Evolutionary conservation across 805 yeast genomes (phyloP).

Genomic region (Groenewaldozyma salmanticensis): DNA sequence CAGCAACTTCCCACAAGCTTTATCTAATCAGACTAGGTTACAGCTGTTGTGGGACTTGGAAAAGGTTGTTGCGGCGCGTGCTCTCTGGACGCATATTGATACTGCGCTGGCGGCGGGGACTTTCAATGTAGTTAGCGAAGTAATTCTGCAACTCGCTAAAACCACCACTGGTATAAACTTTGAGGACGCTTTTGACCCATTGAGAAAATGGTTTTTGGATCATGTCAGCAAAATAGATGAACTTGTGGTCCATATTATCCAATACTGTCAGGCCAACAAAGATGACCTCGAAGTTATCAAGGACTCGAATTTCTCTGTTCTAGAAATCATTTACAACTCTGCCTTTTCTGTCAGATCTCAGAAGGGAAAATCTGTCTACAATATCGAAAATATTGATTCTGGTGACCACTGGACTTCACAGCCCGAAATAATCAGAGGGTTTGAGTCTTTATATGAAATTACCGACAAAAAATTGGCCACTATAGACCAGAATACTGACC

Average conservation of each 20-base stretch:
- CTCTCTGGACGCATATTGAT: slow-evolving; percentile 29
- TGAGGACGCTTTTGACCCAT: slow-evolving; percentile 7
- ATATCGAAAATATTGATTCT: slow-evolving; percentile 5
- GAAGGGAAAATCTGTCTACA: slow-evolving; percentile 10
- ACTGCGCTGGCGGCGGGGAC: slow-evolving; percentile 2
- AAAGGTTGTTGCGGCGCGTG: slow-evolving; percentile 39
- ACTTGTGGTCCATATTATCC: slow-evolving; percentile 3
- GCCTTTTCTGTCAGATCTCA: slow-evolving; percentile 13
- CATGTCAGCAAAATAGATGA: slow-evolving; percentile 7
- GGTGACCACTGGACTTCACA: slow-evolving; percentile 23
- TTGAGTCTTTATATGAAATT: slow-evolving; percentile 18
- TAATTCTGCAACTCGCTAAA: slow-evolving; percentile 11
- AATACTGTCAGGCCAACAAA: not conserved
- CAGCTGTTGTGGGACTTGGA: slow-evolving; percentile 33
- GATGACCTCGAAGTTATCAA: slow-evolving; percentile 5
- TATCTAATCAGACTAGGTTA: slow-evolving; percentile 33
- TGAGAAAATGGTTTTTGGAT: slow-evolving; percentile 15
- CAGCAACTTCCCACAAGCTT: slow-evolving; percentile 33
- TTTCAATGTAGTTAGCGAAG: slow-evolving; percentile 3
- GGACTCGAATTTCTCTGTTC: slow-evolving; percentile 11
- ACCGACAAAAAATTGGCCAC: slow-evolving; percentile 12
- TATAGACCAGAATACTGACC: no score
- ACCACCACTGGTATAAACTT: slow-evolving; percentile 6
- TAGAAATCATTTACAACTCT: slow-evolving; percentile 12
- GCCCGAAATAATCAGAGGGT: slow-evolving; percentile 14